phyloP scores from a whole-genome alignment of 352 stramenopile species.

The Globisporangium solare region DNA sequence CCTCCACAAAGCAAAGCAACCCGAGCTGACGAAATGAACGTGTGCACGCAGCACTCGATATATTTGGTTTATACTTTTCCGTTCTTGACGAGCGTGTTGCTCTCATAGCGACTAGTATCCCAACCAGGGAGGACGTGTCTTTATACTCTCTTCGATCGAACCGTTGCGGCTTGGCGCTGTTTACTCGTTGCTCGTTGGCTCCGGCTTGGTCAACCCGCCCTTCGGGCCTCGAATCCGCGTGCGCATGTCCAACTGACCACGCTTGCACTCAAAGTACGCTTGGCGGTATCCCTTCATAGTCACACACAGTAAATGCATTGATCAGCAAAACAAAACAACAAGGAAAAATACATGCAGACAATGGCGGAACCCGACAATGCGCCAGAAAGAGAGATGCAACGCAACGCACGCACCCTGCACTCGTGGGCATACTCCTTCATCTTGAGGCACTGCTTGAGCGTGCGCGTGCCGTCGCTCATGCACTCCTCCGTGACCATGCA shows the following conservation, averaged over 20 bases:
- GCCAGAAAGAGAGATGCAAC: no score
- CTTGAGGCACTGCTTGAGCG: conserved; percentile 74
- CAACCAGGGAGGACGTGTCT: no score
- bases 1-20: neutral
- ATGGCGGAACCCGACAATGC: no score
- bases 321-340: neutral
- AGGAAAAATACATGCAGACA: no score
- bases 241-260: conserved; percentile 81
- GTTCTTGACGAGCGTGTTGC: no score
- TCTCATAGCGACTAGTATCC: neutral
- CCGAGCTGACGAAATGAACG: neutral
- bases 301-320: neutral
- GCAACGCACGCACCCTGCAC: conserved; percentile 41
- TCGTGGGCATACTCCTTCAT: conserved; percentile 62
- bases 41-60: no score
- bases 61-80: no score
- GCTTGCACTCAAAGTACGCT: conserved; percentile 85
- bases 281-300: conserved; percentile 54
- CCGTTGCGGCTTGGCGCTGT: neutral
- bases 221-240: conserved; percentile 75
- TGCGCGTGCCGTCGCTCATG: conserved; percentile 69
- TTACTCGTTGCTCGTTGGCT: conserved; percentile 15
- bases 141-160: neutral
- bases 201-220: conserved; percentile 53
- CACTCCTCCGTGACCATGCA: conserved; percentile 78